These are phyloP conservation scores for Gossypium bickii DNA, from an alignment of 345 rosid species.

Conservation along the genomic window DNA sequence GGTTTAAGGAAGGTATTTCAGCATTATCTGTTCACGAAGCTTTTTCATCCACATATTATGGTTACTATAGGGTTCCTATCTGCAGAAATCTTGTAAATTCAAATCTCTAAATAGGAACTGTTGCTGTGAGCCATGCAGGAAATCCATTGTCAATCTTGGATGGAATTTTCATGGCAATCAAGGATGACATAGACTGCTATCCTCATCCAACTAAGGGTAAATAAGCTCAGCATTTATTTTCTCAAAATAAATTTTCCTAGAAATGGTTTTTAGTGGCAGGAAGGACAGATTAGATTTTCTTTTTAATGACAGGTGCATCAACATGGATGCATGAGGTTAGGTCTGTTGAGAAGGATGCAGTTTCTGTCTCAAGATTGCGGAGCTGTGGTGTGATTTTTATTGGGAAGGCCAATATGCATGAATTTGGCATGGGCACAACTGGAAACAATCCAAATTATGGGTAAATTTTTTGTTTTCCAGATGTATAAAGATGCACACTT, in stretches of 20 bases:
- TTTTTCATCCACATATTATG: neutral
- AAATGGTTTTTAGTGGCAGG: neutral
- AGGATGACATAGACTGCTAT: slow-evolving; percentile 83
- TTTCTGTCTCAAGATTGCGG: slow-evolving; percentile 64
- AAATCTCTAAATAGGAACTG: neutral
- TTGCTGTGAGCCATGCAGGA: slow-evolving; percentile 44
- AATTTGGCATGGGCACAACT: slow-evolving; percentile 89
- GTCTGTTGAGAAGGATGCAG: slow-evolving; percentile 57
- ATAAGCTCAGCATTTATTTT: slow-evolving; percentile 3
- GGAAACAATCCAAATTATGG: slow-evolving; percentile 92
- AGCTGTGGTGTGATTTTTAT: slow-evolving; percentile 72
- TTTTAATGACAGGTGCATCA: slow-evolving; percentile 57
- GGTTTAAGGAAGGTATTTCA: slow-evolving; percentile 67
- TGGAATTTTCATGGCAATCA: slow-evolving; percentile 82
- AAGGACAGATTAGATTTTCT: slow-evolving; percentile 13
- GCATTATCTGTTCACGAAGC: neutral
- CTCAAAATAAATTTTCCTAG: neutral
- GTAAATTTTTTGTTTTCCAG: slow-evolving; percentile 36
- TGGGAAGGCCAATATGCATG: slow-evolving; percentile 95
- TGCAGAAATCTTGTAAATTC: neutral
- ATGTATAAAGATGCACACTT: neutral
- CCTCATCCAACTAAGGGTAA: slow-evolving; percentile 72
- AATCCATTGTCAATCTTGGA: slow-evolving; percentile 68
- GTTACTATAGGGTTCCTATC: neutral
- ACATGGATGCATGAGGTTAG: slow-evolving; percentile 84